phyloP scores from a whole-genome alignment of 1,284 basidiomycete genomes.

The Pascua sp. region DNA sequence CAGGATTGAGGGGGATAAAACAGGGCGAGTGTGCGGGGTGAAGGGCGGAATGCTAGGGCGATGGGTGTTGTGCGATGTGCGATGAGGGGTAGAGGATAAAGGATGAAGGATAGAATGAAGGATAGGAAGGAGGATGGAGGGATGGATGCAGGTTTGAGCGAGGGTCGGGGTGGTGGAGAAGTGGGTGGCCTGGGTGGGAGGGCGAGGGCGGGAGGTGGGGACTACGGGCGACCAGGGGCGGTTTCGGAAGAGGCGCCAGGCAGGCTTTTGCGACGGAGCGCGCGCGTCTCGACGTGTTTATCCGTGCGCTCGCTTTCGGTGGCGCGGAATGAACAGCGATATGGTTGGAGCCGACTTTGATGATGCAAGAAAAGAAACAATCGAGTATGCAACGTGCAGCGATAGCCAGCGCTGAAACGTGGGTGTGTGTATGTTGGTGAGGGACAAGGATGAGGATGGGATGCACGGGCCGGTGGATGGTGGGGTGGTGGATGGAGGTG shows the following conservation, averaged over 20 bases:
- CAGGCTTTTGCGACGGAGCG: not conserved
- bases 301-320: not conserved
- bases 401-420: not conserved
- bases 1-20: too few relatives aligned
- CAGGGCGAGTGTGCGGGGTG: too few relatives aligned
- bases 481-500: not conserved
- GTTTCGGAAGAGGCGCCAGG: not conserved
- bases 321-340: too few relatives aligned
- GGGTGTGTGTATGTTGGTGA: not conserved
- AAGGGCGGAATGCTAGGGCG: not conserved
- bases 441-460: not conserved
- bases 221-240: not conserved
- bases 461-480: not conserved
- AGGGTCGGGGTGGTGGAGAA: not conserved
- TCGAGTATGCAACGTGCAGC: too few relatives aligned
- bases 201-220: not conserved
- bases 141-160: not conserved
- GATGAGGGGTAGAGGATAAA: too few relatives aligned
- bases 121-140: not conserved
- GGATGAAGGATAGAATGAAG: not conserved
- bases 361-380: too few relatives aligned
- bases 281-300: conserved; percentile 5
- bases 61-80: not conserved
- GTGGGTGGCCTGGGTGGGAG: not conserved
- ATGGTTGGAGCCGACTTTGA: too few relatives aligned